Conservation (phyloP, 2,329 filamentous ascomycete genomes). For the Calonectria leucothoes region DNA sequence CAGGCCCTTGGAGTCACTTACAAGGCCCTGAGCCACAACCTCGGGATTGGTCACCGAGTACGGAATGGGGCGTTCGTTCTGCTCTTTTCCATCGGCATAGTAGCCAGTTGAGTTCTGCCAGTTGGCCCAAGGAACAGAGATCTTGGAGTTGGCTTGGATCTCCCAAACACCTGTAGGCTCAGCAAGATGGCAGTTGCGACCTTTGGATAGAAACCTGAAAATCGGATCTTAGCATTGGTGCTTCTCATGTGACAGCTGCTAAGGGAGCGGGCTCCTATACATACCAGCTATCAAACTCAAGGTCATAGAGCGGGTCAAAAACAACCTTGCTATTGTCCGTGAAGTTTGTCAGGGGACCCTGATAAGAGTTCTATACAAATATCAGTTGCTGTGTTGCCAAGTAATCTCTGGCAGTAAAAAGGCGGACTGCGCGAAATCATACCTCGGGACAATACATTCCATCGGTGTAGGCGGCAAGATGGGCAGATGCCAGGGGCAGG, state of each 20-base stretch:
- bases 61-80: conserved; percentile 15
- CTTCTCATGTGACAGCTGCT: too few species aligned
- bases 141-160: conserved; percentile 11
- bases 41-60: conserved; percentile 17
- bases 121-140: conserved; percentile 15
- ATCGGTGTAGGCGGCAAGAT: conserved; percentile 17
- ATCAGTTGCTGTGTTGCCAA: neutral
- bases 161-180: conserved; percentile 19
- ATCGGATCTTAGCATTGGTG: neutral
- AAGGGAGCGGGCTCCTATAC: neutral
- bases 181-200: conserved; percentile 17
- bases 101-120: conserved; percentile 14
- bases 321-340: conserved; percentile 1
- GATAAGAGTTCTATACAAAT: conserved; percentile 1
- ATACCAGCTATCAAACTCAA: conserved; percentile 23
- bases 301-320: conserved; percentile 10
- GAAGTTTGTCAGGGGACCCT: conserved; percentile 5
- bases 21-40: conserved; percentile 14
- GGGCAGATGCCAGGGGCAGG: conserved; percentile 9
- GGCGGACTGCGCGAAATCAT: neutral
- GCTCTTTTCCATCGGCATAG: conserved; percentile 17
- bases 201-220: conserved; percentile 20
- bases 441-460: conserved; percentile 18
- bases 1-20: neutral
- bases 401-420: neutral